Evolutionary conservation across 768 basidiomycete species (phyloP), one percentile per base, ranked within the genome.

Genomic region (Tulasnella sp.): DNA sequence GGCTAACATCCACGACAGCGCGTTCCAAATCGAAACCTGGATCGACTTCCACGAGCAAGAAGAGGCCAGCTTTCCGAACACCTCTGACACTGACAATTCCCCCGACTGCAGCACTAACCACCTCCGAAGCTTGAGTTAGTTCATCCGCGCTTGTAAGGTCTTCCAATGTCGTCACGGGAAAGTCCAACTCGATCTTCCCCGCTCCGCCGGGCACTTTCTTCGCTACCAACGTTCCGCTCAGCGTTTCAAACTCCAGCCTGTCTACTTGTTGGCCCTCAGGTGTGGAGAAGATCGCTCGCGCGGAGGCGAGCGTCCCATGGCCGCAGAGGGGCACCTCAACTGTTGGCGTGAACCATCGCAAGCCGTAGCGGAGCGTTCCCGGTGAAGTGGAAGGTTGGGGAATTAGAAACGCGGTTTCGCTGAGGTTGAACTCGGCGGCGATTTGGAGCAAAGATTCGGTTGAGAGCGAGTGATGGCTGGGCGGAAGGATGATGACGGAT

Each of bases 281-380:
- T 5, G 42, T 44, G 32, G 79, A 35, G 74, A 83, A 83, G 67
- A 83, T 75, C 29, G 82, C 79, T n/a, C 81, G 73, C 0, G 84
- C 82, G 0, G 82, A 78, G 0, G 83, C 84, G 71, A 85, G 81
- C 13, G 84, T 84, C 4, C 82, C 84, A 76, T 85, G 84, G 16
- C 84, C 84, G 73, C 84, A 85, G 4, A 85, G 80, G 2, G 80
- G 74, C 5, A 81, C 78, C 79, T 84, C 83, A 13, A 73, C 51
- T n/a, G 32, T 37, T 2, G 82, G 81, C 18, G n/a, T n/a, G n/a
- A n/a, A n/a, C n/a, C n/a, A n/a, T n/a, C n/a, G n/a, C n/a, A n/a
- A n/a, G n/a, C n/a, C n/a, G n/a, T n/a, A n/a, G n/a, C n/a, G n/a
- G n/a, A n/a, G n/a, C n/a, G n/a, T n/a, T n/a, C n/a, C n/a, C n/a